Base-by-base conservation (phyloP, 371 early-diverging fungal genomes). In the Choanephora cucurbitarum region DNA sequence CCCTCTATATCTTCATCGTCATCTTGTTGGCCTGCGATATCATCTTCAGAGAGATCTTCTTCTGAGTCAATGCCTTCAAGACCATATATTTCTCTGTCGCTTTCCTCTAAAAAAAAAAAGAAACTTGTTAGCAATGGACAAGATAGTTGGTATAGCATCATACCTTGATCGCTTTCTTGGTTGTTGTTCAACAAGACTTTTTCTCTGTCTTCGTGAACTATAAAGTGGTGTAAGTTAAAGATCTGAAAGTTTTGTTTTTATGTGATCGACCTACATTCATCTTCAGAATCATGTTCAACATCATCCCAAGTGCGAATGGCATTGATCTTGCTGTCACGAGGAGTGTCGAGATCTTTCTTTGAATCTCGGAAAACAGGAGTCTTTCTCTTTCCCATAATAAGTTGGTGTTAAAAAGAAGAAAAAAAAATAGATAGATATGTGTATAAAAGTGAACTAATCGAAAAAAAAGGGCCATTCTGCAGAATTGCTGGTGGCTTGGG, bases 241-340 rank as follows among this genome's bases (percentile, higher is more conserved):
- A 13, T 11, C 21, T 23, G 53, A 14, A n/a, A n/a, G n/a, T n/a
- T n/a, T n/a, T n/a, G n/a, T 47, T 18, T 18, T 31, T 40, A 37
- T 14, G 14, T 13, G 37, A 14, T 14, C 14, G 13, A 63, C 64
- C 74, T 84, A 88, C 89, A 91, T 50, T 89, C 86, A 58, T 91
- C 92, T 63, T 89, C 91, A 8, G 88, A 85, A 69, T 91, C 92
- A 52, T 89, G 88, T 37, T 90, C 91, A 54, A 90, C 75, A 56
- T 91, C 92, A 45, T 87, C 81, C 89, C 86, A 88, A 3, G 90
- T 87, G 46, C 75, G 72, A 44, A 88, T 88, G 11, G 89, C 89
- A 17, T 83, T 74, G 15, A 85, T 65, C 44, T 75, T 76, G 23
- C 48, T 52, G 23, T 52, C 53, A 6, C 56, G 45, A 11, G 49